Percentiles rank a stretch among this genome's conserved stretches.
These are phyloP conservation scores for Trichoderma lentiforme DNA, from an alignment of 2,329 filamentous ascomycete species.

Conservation along the genomic window DNA sequence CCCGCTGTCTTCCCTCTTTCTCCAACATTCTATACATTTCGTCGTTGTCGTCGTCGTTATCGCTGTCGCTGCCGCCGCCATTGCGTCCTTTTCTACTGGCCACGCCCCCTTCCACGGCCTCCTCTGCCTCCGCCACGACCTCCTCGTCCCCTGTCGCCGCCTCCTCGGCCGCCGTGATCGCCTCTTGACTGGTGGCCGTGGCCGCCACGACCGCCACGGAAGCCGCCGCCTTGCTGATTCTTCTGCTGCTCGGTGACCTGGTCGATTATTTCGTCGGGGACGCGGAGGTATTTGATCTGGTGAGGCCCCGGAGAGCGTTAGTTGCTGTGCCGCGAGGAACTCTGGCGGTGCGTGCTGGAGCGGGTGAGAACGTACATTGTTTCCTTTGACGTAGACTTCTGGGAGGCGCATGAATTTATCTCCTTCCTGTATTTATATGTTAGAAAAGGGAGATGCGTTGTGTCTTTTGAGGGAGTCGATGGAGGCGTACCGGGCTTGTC, in stretches of 20 bases:
- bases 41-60: neutral
- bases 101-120: slow-evolving; percentile 35
- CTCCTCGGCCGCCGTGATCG: slow-evolving; percentile 55
- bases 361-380: slow-evolving; percentile 68
- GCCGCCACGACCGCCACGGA: slow-evolving; percentile 63
- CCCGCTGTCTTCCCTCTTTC: neutral
- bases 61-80: neutral
- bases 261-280: slow-evolving; percentile 96
- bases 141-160: slow-evolving; percentile 42
- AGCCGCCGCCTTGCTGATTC: slow-evolving; percentile 57
- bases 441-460: neutral
- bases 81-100: slow-evolving; percentile 21
- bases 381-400: slow-evolving; percentile 94
- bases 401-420: slow-evolving; percentile 90
- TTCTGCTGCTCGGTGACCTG: slow-evolving; percentile 90
- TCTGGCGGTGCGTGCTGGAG: too few species aligned
- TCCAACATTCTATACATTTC: neutral
- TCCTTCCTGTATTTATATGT: slow-evolving; percentile 57
- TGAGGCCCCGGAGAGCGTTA: neutral
- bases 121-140: slow-evolving; percentile 30
- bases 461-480: neutral
- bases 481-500: slow-evolving; percentile 69
- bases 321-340: neutral
- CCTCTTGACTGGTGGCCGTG: slow-evolving; percentile 55
- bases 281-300: slow-evolving; percentile 97